Evolutionary conservation across 371 early-diverging fungal species (phyloP).

Genomic region (Rhizopus stolonifer): DNA sequence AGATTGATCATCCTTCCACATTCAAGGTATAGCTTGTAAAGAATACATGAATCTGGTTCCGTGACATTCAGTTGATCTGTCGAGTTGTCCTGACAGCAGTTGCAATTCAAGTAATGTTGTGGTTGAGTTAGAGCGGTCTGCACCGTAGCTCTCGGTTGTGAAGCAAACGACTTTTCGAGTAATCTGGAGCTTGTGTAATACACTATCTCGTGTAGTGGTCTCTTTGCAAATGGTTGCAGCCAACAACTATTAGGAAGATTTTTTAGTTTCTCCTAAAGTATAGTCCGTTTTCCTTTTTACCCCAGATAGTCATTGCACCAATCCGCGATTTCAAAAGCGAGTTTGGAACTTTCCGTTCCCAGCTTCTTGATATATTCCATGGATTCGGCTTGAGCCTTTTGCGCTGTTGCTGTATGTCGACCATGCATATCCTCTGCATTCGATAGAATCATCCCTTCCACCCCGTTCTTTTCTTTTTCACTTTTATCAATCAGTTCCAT

Average conservation of each 20-base stretch:
- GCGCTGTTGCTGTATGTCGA: slow-evolving; percentile 53
- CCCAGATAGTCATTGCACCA: slow-evolving; percentile 34
- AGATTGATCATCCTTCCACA: slow-evolving; percentile 92
- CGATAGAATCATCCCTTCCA: slow-evolving; percentile 39
- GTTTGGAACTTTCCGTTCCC: slow-evolving; percentile 37
- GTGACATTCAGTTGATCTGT: slow-evolving; percentile 52
- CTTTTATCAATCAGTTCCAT: slow-evolving; percentile 9
- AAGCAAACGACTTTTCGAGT: slow-evolving; percentile 78
- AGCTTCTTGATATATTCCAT: slow-evolving; percentile 35
- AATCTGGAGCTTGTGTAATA: slow-evolving; percentile 70
- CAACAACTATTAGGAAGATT: slow-evolving; percentile 39
- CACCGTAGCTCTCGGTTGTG: slow-evolving; percentile 80
- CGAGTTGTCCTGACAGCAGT: slow-evolving; percentile 57
- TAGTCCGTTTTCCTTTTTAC: slow-evolving; percentile 27
- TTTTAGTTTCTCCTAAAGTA: background rate
- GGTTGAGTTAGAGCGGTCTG: slow-evolving; percentile 83
- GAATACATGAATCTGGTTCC: slow-evolving; percentile 81
- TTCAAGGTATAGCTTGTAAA: slow-evolving; percentile 87
- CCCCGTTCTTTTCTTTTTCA: slow-evolving; percentile 17
- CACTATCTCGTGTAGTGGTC: slow-evolving; percentile 70
- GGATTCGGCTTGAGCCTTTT: slow-evolving; percentile 36
- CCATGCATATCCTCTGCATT: slow-evolving; percentile 24
- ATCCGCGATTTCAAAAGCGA: slow-evolving; percentile 55
- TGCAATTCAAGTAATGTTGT: slow-evolving; percentile 72
- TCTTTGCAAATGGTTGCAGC: slow-evolving; percentile 53